Evolutionary conservation across 768 basidiomycete genomes (phyloP).

Genomic region (Suillus discolor): DNA sequence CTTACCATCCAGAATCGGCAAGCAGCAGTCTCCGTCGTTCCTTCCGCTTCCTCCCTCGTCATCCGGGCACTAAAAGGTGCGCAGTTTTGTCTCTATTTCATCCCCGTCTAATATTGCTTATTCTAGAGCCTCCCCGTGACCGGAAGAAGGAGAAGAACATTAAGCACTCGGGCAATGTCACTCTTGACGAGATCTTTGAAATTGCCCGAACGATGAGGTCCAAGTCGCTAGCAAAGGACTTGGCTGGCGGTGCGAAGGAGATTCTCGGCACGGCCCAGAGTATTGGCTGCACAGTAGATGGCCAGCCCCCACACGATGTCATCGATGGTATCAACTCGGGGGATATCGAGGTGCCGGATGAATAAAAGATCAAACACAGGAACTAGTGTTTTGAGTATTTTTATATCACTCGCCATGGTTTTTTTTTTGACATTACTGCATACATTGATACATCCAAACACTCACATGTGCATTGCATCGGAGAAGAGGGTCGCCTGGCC

Average conservation of each 20-base stretch:
- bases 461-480: too few relatives aligned
- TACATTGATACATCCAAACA: too few relatives aligned
- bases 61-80: constrained; percentile 97
- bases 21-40: constrained; percentile 95
- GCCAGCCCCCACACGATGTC: constrained; percentile 88
- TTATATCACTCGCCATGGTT: too few relatives aligned
- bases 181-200: constrained; percentile 91
- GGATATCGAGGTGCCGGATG: constrained; percentile 24
- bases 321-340: constrained; percentile 86
- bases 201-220: constrained; percentile 95
- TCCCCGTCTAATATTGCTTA: constrained; percentile 11
- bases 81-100: constrained; percentile 20
- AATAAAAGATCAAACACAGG: too few relatives aligned
- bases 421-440: too few relatives aligned
- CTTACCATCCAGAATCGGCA: constrained; percentile 99
- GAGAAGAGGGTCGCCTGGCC: too few relatives aligned
- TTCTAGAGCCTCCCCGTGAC: constrained; percentile 94
- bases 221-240: constrained; percentile 92
- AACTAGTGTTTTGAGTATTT: too few relatives aligned
- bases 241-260: constrained; percentile 92
- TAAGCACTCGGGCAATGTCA: constrained; percentile 94
- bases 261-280: constrained; percentile 98
- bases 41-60: constrained; percentile 95
- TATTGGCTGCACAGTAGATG: constrained; percentile 95
- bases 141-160: constrained; percentile 99